A percentile compares a stretch with the other conserved stretches of the same genome.
phyloP scores from a whole-genome alignment of 768 basidiomycete species.

The Botryobasidium botryosum region DNA sequence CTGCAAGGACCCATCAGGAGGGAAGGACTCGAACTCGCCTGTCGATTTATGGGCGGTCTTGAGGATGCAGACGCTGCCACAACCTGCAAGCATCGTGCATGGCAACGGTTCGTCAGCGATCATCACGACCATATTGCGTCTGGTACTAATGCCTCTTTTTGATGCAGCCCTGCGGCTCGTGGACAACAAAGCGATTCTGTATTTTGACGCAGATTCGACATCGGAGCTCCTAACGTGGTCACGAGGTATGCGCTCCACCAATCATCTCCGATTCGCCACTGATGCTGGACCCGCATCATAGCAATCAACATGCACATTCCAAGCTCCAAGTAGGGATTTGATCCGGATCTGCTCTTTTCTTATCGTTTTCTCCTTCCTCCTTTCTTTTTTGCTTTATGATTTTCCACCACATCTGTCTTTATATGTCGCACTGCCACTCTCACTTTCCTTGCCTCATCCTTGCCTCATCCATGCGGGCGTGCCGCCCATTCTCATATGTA shows the following conservation, averaged over 20 bases:
- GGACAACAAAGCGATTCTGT: conserved; percentile 81
- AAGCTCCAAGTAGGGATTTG: conserved; percentile 26
- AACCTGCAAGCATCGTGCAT: conserved; percentile 80
- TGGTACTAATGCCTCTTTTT: conserved; percentile 9
- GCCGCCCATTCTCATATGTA: background rate
- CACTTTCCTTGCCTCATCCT: background rate
- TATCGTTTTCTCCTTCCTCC: background rate
- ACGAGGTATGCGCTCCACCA: conserved; percentile 38
- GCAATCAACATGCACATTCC: conserved; percentile 85
- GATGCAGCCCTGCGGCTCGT: conserved; percentile 61
- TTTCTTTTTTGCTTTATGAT: background rate
- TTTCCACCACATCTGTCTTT: background rate
- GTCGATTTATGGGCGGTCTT: conserved; percentile 97
- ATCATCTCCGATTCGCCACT: background rate
- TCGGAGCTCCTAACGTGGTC: conserved; percentile 83
- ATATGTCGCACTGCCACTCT: background rate
- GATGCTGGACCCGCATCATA: conserved; percentile 16
- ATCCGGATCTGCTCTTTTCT: background rate
- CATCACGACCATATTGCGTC: background rate
- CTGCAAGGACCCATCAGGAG: conserved; percentile 71
- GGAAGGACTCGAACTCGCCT: conserved; percentile 48
- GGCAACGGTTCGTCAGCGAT: conserved; percentile 43
- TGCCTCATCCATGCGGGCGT: background rate
- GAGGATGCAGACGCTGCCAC: conserved; percentile 83
- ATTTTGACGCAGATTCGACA: conserved; percentile 70